These are phyloP conservation scores for Xerocomellus intermedius DNA, from an alignment of 768 basidiomycete genomes.

Conservation along the genomic window DNA sequence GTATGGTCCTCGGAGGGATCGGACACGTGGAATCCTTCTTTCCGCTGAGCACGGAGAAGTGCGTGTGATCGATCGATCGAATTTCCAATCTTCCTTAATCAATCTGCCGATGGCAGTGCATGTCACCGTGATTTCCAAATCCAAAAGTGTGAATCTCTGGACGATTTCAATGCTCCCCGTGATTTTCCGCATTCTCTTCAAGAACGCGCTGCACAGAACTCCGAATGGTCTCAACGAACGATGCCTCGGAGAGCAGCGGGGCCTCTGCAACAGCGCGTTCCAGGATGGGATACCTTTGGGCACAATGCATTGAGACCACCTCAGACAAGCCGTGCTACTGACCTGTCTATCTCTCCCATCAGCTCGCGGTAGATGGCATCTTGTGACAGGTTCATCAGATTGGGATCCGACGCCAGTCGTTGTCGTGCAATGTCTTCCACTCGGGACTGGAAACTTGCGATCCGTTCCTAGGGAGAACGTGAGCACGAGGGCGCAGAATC, in stretches of 20 bases:
- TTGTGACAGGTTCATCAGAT: conserved; percentile 49
- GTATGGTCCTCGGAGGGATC: conserved; percentile 4
- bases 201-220: conserved; percentile 46
- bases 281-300: conserved; percentile 61
- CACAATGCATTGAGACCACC: background rate
- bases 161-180: background rate
- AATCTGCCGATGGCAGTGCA: background rate
- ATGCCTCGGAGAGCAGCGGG: conserved; percentile 46
- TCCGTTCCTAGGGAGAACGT: conserved; percentile 41
- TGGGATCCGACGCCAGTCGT: conserved; percentile 52
- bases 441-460: conserved; percentile 51
- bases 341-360: conserved; percentile 74
- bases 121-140: background rate
- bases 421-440: conserved; percentile 62
- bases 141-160: background rate
- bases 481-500: background rate
- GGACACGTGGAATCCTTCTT: background rate
- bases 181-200: conserved; percentile 30
- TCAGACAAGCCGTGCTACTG: background rate
- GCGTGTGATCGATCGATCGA: conserved; percentile 4
- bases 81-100: background rate
- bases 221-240: conserved; percentile 45
- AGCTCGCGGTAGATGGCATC: conserved; percentile 60
- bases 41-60: conserved; percentile 3
- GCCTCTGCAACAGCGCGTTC: conserved; percentile 59